Percentiles rank a stretch among this genome's conserved stretches.
Conservation (phyloP, 139 green algal species). For the Micromonas commoda region DNA sequence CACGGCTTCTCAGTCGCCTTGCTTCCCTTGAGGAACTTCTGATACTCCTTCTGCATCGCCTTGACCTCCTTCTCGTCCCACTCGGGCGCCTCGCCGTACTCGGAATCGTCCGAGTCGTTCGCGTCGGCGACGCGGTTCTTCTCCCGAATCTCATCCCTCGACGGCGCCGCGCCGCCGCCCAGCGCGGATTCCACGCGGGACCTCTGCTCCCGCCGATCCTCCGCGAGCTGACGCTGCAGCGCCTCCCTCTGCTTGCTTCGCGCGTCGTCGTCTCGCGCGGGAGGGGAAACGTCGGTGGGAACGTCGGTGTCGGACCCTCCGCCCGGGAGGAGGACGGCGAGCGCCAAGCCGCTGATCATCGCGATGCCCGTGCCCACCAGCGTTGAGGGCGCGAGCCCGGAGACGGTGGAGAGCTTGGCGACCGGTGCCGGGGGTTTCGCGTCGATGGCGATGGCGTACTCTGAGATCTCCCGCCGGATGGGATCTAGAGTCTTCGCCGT, state of each 20-base stretch:
- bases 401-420: not conserved
- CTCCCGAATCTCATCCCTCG: not conserved
- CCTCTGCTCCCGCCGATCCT: no score
- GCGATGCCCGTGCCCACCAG: no score
- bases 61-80: no score
- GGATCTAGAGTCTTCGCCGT: not conserved
- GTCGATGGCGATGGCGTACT: not conserved
- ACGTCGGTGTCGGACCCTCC: no score
- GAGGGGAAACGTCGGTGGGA: not conserved
- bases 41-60: conserved; percentile 6
- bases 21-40: conserved; percentile 10
- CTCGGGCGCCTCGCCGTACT: not conserved
- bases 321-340: no score
- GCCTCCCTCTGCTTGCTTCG: no score
- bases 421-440: not conserved
- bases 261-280: conserved; percentile 1
- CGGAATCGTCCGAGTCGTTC: not conserved
- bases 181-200: no score
- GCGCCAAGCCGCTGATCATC: no score
- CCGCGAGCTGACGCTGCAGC: no score
- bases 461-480: not conserved
- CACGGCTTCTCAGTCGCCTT: not conserved
- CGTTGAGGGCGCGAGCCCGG: no score
- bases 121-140: not conserved
- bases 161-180: no score